Base-by-base conservation (phyloP, 352 stramenopile species). In the Phytophthora pisi region DNA sequence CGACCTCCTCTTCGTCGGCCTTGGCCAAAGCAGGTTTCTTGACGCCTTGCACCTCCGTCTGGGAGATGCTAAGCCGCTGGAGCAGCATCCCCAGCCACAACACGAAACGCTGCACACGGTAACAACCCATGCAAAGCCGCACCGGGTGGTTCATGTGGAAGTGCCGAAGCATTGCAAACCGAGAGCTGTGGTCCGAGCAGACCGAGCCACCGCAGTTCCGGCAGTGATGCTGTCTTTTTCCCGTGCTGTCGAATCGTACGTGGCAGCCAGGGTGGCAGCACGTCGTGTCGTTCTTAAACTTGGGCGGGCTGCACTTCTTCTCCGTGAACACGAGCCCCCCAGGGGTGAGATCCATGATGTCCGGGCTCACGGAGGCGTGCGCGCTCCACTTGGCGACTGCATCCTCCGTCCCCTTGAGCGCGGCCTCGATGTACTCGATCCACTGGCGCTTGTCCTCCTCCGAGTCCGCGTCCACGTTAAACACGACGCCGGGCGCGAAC, bases 151-250 rank as follows among this genome's bases (percentile, higher is more conserved):
- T 90, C 46, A 87, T 85, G 10, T 83, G 66, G 31, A 84, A 84
- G 61, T 95, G 84, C 1, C 74, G 75, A 61, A 95, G 65, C 57
- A 87, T 64, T 9, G 84, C 79, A 28, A 91, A 95, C 13, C 80
- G 78, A 20, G 77, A 84, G 68, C 87, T 95, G 67, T 95, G 87
- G 65, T 93, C 84, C 8, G 87, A 93, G 61, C 87, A 95, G 16
- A 93, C 79, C 0, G 84, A 89, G 18, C 83, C 83, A 10, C 87
- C 87, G 42, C 87, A 95, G 68, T 92, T 95, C 8, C 84, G 85
- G 42, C 87, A 95, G 69, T 95, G 84, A 55, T 95, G 87, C 66
- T 95, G 87, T 20, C 87, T 81, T 72, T 91, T 92, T 38, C 77
- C 74, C 3, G 83, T 82, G 57, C 75, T 88, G 57, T 95, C 87